Percentiles rank a stretch among this genome's conserved stretches.
Evolutionary conservation across 176 grass and related monocot genomes (phyloP).

Genomic region (Oryza punctata): DNA sequence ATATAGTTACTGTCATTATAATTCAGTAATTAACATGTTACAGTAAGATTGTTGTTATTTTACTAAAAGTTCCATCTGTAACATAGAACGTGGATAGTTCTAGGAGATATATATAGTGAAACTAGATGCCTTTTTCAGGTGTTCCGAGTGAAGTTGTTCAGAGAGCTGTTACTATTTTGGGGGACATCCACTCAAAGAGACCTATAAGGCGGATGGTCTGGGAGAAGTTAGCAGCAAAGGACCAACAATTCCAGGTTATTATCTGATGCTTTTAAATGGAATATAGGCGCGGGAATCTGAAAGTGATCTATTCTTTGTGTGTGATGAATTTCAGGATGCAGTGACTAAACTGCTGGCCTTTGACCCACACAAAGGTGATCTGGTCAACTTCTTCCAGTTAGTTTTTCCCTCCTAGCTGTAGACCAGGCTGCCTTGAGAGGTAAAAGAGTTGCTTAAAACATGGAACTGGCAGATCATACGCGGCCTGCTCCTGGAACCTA

Average conservation of each 20-base stretch:
- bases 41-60: neutral
- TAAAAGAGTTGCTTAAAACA: neutral
- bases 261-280: constrained; percentile 21
- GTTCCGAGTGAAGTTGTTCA: constrained; percentile 66
- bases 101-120: constrained; percentile 12
- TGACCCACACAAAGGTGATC: constrained; percentile 61
- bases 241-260: constrained; percentile 80
- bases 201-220: constrained; percentile 50
- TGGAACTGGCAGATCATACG: neutral
- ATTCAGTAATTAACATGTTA: constrained; percentile 23
- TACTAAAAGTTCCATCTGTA: neutral
- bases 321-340: constrained; percentile 57
- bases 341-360: constrained; percentile 70
- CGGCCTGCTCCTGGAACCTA: neutral
- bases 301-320: neutral
- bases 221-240: constrained; percentile 57
- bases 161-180: constrained; percentile 66
- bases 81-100: constrained; percentile 1
- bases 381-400: constrained; percentile 63
- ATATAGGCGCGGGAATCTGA: neutral
- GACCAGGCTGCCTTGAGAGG: neutral
- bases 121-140: constrained; percentile 44
- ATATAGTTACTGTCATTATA: neutral
- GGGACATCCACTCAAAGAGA: constrained; percentile 69
- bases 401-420: constrained; percentile 41